Evolutionary conservation across 768 basidiomycete species (phyloP).

Genomic region (Pisolithus sp.): DNA sequence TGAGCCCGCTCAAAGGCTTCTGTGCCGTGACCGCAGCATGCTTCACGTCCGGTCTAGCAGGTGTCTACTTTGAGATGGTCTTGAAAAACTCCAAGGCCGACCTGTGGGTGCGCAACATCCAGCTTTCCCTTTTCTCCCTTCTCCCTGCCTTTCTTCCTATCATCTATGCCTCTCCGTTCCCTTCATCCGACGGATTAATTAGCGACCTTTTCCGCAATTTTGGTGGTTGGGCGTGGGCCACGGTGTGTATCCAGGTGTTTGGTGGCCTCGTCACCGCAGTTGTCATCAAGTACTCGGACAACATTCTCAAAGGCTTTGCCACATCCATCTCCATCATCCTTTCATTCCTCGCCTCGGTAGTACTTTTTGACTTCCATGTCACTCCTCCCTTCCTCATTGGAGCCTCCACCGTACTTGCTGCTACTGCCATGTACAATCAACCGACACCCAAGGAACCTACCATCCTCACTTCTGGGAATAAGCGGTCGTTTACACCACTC

Average conservation of each 20-base stretch:
- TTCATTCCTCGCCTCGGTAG: slow-evolving; percentile 90
- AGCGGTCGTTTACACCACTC: slow-evolving; percentile 36
- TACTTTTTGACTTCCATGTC: slow-evolving; percentile 84
- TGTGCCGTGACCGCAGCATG: slow-evolving; percentile 79
- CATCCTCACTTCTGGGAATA: slow-evolving; percentile 26
- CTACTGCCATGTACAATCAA: slow-evolving; percentile 96
- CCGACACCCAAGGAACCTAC: slow-evolving; percentile 38
- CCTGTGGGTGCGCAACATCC: slow-evolving; percentile 87
- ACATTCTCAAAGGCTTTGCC: slow-evolving; percentile 95
- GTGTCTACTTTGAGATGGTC: slow-evolving; percentile 93
- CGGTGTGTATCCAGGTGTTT: slow-evolving; percentile 82
- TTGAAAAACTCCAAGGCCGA: slow-evolving; percentile 79
- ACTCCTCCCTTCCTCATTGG: slow-evolving; percentile 85
- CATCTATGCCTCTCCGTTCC: slow-evolving; percentile 43
- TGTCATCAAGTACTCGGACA: slow-evolving; percentile 96
- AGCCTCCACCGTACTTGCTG: slow-evolving; percentile 73
- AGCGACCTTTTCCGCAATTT: slow-evolving; percentile 75
- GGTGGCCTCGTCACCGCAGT: slow-evolving; percentile 92
- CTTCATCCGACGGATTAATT: slow-evolving; percentile 44
- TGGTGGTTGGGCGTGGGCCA: slow-evolving; percentile 92
- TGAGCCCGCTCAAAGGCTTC: slow-evolving; percentile 80
- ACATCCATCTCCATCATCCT: slow-evolving; percentile 91
- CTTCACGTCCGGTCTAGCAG: slow-evolving; percentile 85
- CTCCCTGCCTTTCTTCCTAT: slow-evolving; percentile 84
- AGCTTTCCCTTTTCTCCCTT: slow-evolving; percentile 84